phyloP scores from a whole-genome alignment of 2,329 filamentous ascomycete species.

The Clathrospora elynae region DNA sequence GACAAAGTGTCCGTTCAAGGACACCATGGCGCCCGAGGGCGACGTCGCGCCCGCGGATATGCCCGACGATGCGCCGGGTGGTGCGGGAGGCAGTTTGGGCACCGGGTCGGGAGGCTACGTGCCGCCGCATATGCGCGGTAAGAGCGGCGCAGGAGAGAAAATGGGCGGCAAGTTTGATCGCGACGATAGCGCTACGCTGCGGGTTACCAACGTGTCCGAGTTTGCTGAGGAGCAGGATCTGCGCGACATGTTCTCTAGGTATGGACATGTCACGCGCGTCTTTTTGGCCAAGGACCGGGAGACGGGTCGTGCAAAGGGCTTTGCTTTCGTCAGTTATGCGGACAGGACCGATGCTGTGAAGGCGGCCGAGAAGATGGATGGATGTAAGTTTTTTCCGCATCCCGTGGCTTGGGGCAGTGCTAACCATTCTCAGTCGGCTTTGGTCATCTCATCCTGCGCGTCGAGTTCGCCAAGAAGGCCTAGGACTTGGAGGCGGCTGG shows the following conservation, averaged over 20 bases:
- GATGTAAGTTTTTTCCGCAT: conserved; percentile 62
- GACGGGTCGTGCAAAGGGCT: conserved; percentile 94
- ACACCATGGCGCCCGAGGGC: conserved; percentile 89
- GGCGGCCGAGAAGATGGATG: conserved; percentile 97
- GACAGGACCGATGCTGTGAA: conserved; percentile 87
- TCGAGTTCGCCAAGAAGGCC: conserved; percentile 79
- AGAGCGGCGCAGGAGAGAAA: conserved; percentile 74
- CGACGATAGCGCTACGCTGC: conserved; percentile 93
- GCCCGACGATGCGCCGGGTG: conserved; percentile 53
- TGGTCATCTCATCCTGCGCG: conserved; percentile 82
- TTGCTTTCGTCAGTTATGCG: conserved; percentile 97
- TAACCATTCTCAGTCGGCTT: conserved; percentile 62
- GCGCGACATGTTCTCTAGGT: conserved; percentile 97
- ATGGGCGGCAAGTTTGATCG: conserved; percentile 95
- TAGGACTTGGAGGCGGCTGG: no score
- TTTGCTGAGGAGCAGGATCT: conserved; percentile 96
- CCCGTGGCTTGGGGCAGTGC: conserved; percentile 5
- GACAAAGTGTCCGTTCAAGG: conserved; percentile 98
- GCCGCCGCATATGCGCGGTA: conserved; percentile 87
- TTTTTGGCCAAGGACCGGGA: conserved; percentile 98
- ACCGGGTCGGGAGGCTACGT: conserved; percentile 84
- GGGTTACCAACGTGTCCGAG: conserved; percentile 98
- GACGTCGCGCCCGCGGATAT: conserved; percentile 54
- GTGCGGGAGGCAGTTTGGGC: conserved; percentile 62
- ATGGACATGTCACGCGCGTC: conserved; percentile 93